These are phyloP conservation scores for Colletotrichum sojae DNA, from an alignment of 2,329 filamentous ascomycete genomes.

Conservation along the genomic window DNA sequence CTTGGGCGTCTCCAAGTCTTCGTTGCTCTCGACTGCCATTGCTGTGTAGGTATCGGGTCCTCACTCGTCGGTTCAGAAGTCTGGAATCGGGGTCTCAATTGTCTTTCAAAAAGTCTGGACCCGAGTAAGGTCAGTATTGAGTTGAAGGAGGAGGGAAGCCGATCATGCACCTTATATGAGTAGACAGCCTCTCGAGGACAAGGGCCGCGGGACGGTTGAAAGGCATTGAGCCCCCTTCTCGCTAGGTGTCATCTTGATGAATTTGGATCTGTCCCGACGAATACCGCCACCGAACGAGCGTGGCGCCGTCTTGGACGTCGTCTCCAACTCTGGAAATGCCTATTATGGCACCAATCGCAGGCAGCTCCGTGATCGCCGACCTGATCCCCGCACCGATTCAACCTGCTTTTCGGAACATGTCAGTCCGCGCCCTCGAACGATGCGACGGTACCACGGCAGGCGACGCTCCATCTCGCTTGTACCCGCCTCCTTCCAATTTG, in stretches of 20 bases:
- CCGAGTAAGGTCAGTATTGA: background rate
- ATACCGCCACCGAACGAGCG: background rate
- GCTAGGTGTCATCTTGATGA: slow-evolving; percentile 20
- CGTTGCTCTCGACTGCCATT: slow-evolving; percentile 8
- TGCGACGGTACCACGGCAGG: background rate
- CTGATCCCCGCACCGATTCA: slow-evolving; percentile 4
- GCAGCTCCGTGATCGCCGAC: slow-evolving; percentile 1
- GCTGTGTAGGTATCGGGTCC: background rate
- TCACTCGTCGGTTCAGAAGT: too few relatives aligned
- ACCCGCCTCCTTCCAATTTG: background rate
- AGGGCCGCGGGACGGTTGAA: background rate
- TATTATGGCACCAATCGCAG: slow-evolving; percentile 31
- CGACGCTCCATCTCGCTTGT: background rate
- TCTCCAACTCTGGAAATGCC: background rate
- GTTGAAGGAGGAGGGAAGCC: background rate
- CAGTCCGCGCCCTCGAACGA: slow-evolving; percentile 19
- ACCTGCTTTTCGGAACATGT: slow-evolving; percentile 20
- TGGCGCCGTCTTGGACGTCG: background rate
- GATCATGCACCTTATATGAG: background rate
- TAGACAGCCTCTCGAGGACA: background rate
- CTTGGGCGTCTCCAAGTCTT: background rate
- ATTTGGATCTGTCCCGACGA: slow-evolving; percentile 5
- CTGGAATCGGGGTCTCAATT: too few relatives aligned
- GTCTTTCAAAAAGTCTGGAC: too few relatives aligned
- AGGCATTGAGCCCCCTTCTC: background rate